These are phyloP conservation scores for Penicillium sp. DNA, from an alignment of 2,329 filamentous ascomycete genomes.

Conservation along the genomic window DNA sequence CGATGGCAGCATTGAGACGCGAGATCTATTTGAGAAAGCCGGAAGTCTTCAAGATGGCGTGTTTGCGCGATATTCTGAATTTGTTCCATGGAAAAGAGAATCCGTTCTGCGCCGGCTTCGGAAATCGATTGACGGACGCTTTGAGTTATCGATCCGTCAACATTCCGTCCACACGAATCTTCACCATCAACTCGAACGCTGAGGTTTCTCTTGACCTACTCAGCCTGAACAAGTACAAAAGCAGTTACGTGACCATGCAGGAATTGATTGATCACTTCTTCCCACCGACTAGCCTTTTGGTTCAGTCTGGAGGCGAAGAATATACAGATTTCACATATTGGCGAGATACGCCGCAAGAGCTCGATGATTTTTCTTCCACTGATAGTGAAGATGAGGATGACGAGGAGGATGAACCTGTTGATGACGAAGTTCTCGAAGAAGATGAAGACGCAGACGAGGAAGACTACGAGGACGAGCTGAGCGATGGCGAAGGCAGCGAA, in stretches of 20 bases:
- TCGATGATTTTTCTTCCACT: slow-evolving; percentile 85
- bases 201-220: slow-evolving; percentile 90
- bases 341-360: slow-evolving; percentile 77
- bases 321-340: slow-evolving; percentile 98
- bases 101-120: slow-evolving; percentile 95
- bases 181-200: slow-evolving; percentile 97
- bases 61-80: slow-evolving; percentile 85
- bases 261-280: slow-evolving; percentile 99
- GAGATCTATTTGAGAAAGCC: slow-evolving; percentile 96
- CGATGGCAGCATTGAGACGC: slow-evolving; percentile 84
- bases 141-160: slow-evolving; percentile 94
- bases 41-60: slow-evolving; percentile 99
- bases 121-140: slow-evolving; percentile 93
- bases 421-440: slow-evolving; percentile 50
- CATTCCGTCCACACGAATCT: slow-evolving; percentile 90
- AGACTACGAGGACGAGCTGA: slow-evolving; percentile 44
- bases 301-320: slow-evolving; percentile 86
- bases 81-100: slow-evolving; percentile 74
- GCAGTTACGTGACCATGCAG: slow-evolving; percentile 94
- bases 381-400: slow-evolving; percentile 60
- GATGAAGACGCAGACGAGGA: slow-evolving; percentile 48
- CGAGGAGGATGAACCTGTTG: slow-evolving; percentile 45
- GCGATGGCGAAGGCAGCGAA: slow-evolving; percentile 54
- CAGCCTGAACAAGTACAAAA: slow-evolving; percentile 89
- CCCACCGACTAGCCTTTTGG: slow-evolving; percentile 80